These are phyloP conservation scores for Barnettozyma populi DNA, from an alignment of 805 yeast genomes.

Conservation along the genomic window DNA sequence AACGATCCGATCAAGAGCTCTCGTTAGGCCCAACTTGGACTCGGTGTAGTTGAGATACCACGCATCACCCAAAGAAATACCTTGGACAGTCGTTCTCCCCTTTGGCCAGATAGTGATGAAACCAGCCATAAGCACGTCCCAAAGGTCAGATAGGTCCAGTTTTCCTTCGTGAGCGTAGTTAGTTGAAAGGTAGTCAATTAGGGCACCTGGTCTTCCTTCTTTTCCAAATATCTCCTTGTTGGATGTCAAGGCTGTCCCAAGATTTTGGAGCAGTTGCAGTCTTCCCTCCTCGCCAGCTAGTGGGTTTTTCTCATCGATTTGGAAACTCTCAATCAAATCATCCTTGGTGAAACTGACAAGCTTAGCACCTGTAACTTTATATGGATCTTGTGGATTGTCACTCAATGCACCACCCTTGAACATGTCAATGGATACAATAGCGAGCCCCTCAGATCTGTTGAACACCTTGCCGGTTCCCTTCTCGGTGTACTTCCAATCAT, in stretches of 20 bases:
- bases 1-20: constrained; percentile 36
- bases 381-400: constrained; percentile 29
- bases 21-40: constrained; percentile 16
- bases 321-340: constrained; percentile 39
- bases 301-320: constrained; percentile 42
- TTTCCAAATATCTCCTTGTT: constrained; percentile 40
- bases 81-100: constrained; percentile 47
- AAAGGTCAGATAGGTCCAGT: constrained; percentile 41
- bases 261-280: constrained; percentile 36
- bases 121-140: constrained; percentile 54
- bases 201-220: constrained; percentile 46
- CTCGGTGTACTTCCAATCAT: constrained; percentile 47
- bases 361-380: constrained; percentile 39
- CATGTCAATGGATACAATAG: constrained; percentile 54
- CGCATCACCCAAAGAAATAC: constrained; percentile 54
- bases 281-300: constrained; percentile 54
- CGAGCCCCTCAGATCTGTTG: constrained; percentile 57
- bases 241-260: constrained; percentile 41
- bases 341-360: constrained; percentile 32
- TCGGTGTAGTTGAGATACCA: constrained; percentile 42
- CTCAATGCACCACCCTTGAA: constrained; percentile 45
- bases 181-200: constrained; percentile 42
- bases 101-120: constrained; percentile 57
- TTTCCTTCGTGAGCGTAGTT: constrained; percentile 12
- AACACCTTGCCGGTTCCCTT: constrained; percentile 26